phyloP scores from a whole-genome alignment of 768 basidiomycete species.

The Auricularia sp. region DNA sequence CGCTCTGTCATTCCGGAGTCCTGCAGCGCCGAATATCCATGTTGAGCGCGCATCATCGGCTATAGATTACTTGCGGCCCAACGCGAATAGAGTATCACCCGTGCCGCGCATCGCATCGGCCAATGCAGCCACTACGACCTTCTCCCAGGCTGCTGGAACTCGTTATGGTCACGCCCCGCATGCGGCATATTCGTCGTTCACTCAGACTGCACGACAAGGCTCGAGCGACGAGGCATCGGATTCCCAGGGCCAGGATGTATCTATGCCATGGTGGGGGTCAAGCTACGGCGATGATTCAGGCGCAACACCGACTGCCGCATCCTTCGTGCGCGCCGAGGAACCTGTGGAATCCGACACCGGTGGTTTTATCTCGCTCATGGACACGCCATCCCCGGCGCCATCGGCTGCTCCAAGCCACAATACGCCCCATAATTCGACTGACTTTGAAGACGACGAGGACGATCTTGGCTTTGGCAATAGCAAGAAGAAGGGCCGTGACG shows the following conservation, averaged over 20 bases:
- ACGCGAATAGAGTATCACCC: slow-evolving; percentile 35
- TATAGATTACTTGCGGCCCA: slow-evolving; percentile 54
- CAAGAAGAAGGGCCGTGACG: slow-evolving; percentile 22
- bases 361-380: slow-evolving; percentile 81
- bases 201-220: neutral
- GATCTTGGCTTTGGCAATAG: slow-evolving; percentile 87
- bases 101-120: slow-evolving; percentile 44
- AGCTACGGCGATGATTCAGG: slow-evolving; percentile 28
- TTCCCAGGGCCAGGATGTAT: slow-evolving; percentile 30
- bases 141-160: slow-evolving; percentile 26
- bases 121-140: slow-evolving; percentile 41
- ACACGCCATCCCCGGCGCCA: slow-evolving; percentile 39
- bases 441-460: slow-evolving; percentile 59
- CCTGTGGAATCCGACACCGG: slow-evolving; percentile 26
- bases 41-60: slow-evolving; percentile 72
- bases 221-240: slow-evolving; percentile 19
- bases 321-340: slow-evolving; percentile 43
- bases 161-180: neutral
- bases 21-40: slow-evolving; percentile 36
- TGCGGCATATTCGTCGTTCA: slow-evolving; percentile 1
- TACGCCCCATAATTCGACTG: slow-evolving; percentile 9
- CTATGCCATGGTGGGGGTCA: slow-evolving; percentile 54
- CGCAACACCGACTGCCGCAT: slow-evolving; percentile 59
- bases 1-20: slow-evolving; percentile 47
- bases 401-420: slow-evolving; percentile 17